Conservation (phyloP, 2,329 filamentous ascomycete species). For the Beauveria rudraprayagi region DNA sequence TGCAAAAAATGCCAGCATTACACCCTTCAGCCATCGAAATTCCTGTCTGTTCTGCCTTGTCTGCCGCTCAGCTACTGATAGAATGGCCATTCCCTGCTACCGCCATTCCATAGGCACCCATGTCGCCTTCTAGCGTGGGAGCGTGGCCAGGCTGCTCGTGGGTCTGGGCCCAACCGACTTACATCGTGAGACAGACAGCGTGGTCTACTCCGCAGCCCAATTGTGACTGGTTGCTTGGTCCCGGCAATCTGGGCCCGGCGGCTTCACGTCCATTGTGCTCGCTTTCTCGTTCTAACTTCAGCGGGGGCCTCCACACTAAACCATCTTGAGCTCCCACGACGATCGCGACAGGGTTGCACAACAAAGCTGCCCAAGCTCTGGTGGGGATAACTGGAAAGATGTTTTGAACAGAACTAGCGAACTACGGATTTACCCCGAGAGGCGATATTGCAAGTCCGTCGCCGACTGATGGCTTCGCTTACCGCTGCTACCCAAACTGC, state of each 20-base stretch:
- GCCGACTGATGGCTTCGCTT: not conserved
- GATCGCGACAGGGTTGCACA: not conserved
- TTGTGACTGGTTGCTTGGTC: slow-evolving; percentile 6
- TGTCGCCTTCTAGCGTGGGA: not conserved
- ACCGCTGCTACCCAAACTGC: not conserved
- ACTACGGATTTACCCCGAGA: not conserved
- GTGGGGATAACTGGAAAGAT: not conserved
- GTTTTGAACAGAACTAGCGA: not conserved
- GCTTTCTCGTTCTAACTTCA: not conserved
- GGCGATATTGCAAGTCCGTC: not conserved
- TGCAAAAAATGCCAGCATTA: not conserved
- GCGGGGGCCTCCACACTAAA: not conserved
- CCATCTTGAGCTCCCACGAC: not conserved
- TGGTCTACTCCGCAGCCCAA: slow-evolving; percentile 1
- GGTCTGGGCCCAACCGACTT: not conserved
- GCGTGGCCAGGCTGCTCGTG: not conserved
- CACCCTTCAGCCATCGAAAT: not conserved
- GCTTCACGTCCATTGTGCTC: not conserved
- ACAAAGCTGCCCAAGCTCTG: not conserved
- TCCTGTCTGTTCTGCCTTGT: not conserved
- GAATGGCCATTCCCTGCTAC: not conserved
- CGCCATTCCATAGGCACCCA: not conserved
- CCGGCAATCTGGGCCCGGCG: slow-evolving; percentile 8
- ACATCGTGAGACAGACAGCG: slow-evolving; percentile 4
- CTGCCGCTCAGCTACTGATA: not conserved